A percentile compares a stretch with the other conserved stretches of the same genome.
phyloP scores from a whole-genome alignment of 257 asterid species.

The Penstemon barbatus region DNA sequence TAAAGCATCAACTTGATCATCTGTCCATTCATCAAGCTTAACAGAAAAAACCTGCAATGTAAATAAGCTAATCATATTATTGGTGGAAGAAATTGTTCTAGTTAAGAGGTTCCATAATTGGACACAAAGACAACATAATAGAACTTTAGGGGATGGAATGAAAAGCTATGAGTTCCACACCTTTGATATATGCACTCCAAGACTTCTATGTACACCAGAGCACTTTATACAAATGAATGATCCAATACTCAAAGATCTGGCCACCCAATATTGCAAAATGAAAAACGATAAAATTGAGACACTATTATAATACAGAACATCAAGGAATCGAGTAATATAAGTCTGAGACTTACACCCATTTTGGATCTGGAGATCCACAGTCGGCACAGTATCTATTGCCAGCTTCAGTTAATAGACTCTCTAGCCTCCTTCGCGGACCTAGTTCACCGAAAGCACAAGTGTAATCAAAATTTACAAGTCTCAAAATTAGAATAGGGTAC shows the following conservation, averaged over 20 bases:
- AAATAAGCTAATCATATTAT: not conserved
- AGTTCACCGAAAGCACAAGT: conserved; percentile 15
- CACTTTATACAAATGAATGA: conserved; percentile 90
- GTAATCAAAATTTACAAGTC: conserved; percentile 14
- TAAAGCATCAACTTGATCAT: conserved; percentile 79
- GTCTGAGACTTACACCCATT: conserved; percentile 80
- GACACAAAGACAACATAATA: not conserved
- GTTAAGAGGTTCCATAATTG: not conserved
- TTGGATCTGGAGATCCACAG: conserved; percentile 90
- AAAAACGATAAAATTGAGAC: conserved; percentile 18
- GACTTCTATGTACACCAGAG: conserved; percentile 93
- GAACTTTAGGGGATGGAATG: not conserved
- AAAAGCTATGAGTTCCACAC: conserved; percentile 32
- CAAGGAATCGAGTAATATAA: not conserved
- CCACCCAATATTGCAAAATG: conserved; percentile 30
- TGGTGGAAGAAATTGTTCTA: not conserved
- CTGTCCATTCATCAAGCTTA: conserved; percentile 91
- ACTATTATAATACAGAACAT: not conserved
- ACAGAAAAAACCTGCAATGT: conserved; percentile 70
- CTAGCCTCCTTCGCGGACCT: conserved; percentile 74
- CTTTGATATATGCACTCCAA: conserved; percentile 93
- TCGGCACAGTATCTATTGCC: conserved; percentile 80
- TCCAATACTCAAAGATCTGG: conserved; percentile 74
- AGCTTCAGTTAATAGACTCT: conserved; percentile 52
- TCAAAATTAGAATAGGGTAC: not conserved